Base-by-base conservation (phyloP, 1,284 basidiomycete genomes). In the Inonotus obliquus region DNA sequence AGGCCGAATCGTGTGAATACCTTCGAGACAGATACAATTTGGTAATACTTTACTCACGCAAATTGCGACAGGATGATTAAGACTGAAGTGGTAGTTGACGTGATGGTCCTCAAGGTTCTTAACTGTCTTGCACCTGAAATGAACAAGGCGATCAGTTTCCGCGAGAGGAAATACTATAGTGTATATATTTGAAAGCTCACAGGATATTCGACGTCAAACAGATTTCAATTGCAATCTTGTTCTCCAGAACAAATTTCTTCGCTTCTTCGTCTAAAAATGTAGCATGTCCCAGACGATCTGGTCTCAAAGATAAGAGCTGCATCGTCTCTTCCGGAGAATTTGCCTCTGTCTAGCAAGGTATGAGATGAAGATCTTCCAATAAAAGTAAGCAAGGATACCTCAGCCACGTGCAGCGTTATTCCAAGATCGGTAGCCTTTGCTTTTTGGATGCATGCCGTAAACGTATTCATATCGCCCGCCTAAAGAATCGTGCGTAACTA, bases 141-240 rank as follows among this genome's bases (percentile, higher is more conserved):
- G 11, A 10, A 23, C 23, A 32, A 27, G 11, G 27, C 14, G 25
- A 14, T 38, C 17, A 45, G 44, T 25, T 41, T 45, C 39, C 17
- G 25, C 45, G 54, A 19, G 25, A 27, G 47, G 13, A 37, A 35
- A 3, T 23, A 52, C 9, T n/a, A 11, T 37, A 9, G 14, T 9
- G 27, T 39, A 9, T 35, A 10, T 11, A 11, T 5, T 54, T 4
- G 17, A 32, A 51, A 41, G 75, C 85, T 63, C 67, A 88, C 82
- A 92, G 67, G 11, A 94, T 70, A 72, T 94, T 94, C 4, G 92
- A 94, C 17, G 81, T 87, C 47, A 94, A 77, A 70, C 92, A 94
- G 56, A 94, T 85, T 72, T 94, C 92, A 35, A 93, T 81, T 65
- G 84, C 85, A 49, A 83, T 86, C 54, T 83, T 83, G 41, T 80